These are phyloP conservation scores for Amaranthus tricolor DNA, from an alignment of 179 eudicot species.

Conservation along the genomic window DNA sequence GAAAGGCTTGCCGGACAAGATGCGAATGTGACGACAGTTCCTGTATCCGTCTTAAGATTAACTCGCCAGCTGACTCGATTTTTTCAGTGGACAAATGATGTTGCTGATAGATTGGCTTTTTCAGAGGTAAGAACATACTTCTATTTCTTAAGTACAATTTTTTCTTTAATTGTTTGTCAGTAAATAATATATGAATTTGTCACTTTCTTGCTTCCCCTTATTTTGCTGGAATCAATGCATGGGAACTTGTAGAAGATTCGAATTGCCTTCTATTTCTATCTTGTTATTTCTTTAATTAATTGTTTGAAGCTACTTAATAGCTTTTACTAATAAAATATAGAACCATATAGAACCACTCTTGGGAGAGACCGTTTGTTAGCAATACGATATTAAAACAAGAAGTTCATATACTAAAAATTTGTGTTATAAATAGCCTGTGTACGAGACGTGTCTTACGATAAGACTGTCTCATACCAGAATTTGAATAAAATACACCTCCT, in stretches of 20 bases:
- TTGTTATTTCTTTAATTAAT: background rate
- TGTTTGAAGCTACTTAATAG: background rate
- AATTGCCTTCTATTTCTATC: background rate
- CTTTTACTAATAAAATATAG: background rate
- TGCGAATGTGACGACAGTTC: slow-evolving; percentile 99
- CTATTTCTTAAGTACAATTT: background rate
- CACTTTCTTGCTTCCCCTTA: background rate
- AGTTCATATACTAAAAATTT: too few species aligned
- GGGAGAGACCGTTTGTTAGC: too few species aligned
- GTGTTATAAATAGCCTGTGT: too few species aligned
- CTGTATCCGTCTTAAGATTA: slow-evolving; percentile 81
- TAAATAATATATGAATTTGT: background rate
- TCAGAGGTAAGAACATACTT: slow-evolving; percentile 62
- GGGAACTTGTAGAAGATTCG: slow-evolving; percentile 9
- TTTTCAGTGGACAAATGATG: slow-evolving; percentile 97
- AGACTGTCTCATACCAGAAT: too few species aligned
- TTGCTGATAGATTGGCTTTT: slow-evolving; percentile 96
- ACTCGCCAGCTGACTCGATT: slow-evolving; percentile 92
- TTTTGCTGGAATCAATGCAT: slow-evolving; percentile 13
- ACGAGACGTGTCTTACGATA: too few species aligned
- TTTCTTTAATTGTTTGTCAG: background rate
- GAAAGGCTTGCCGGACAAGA: slow-evolving; percentile 99
- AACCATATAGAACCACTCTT: too few species aligned
- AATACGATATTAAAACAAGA: too few species aligned
- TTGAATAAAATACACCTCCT: too few species aligned